Evolutionary conservation across 202 grass and related monocot genomes (phyloP), one percentile per base, ranked within the genome.

Genomic region (Panicum virgatum): DNA sequence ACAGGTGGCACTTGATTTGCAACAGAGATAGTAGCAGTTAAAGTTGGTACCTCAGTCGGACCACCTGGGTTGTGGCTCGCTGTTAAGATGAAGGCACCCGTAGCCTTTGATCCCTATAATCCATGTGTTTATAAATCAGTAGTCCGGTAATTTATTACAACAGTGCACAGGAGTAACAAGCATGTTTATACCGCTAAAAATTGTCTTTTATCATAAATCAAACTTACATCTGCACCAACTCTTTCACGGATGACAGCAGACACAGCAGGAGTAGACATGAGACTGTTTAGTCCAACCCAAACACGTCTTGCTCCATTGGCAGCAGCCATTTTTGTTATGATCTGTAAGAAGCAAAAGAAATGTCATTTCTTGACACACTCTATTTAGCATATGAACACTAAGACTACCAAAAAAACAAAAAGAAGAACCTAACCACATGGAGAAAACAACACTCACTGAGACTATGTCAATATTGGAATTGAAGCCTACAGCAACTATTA

Each of bases 301-400:
- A 99, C 87, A 86, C 96, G 89, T 67, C 92, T 92, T 54, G 84
- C 92, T 88, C 90, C 92, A 93, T 99, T 99, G 77, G 90, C 92
- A 77, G 91, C 92, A 76, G 91, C 92, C 91, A 99, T 99, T 85
- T 99, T 99, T 77, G 90, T 89, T 64, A 99, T 96, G 71, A 99
- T 92, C 96, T 96, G 74, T 47, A 67, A 64, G 19, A 68, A 75
- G 48, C 36, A 79, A 74, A 65, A 72, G 22, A 75, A 78, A 67
- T 58, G 77, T 27, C 68, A 84, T 26, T 75, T 69, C 6, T 51
- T 14, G 40, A 3, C 15, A 74, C 48, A 72, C 25, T 50, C 43
- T 59, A 69, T 51, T 50, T 19, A 81, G 11, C 6, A 80, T 5
- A 66, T 69, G 54, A 12, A 66, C 12, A 59, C 3, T 14, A 61